phyloP scores from a whole-genome alignment of 2,329 filamentous ascomycete species.

The Diaporthe eres region DNA sequence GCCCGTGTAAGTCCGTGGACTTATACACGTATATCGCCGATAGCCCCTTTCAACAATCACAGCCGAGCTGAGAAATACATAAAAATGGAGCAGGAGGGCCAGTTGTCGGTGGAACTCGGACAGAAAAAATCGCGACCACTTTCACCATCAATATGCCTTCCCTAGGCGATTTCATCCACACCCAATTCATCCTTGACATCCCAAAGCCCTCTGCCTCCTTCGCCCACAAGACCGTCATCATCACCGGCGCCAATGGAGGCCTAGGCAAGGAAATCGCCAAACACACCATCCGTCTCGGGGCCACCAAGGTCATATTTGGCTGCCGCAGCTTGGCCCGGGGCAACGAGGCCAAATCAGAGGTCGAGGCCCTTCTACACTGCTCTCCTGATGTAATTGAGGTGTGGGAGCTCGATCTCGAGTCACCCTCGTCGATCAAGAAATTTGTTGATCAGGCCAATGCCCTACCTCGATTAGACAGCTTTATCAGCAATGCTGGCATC shows the following conservation, averaged over 20 bases:
- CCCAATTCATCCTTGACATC: conserved; percentile 41
- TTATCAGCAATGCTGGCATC: conserved; percentile 57
- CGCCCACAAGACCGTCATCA: conserved; percentile 38
- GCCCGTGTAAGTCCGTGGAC: conserved; percentile 30
- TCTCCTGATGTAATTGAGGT: conserved; percentile 52
- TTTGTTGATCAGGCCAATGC: conserved; percentile 50
- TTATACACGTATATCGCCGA: conserved; percentile 4
- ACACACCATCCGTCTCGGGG: conserved; percentile 47
- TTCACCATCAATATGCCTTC: conserved; percentile 38
- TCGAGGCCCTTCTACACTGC: conserved; percentile 43
- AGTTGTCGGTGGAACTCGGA: neutral
- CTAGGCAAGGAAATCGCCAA: conserved; percentile 44
- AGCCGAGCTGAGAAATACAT: neutral
- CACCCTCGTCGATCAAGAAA: conserved; percentile 51
- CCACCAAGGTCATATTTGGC: conserved; percentile 56
- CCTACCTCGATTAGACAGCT: conserved; percentile 48
- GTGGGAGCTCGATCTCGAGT: conserved; percentile 57
- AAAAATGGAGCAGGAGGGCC: neutral
- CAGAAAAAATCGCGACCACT: neutral
- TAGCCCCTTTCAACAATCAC: neutral
- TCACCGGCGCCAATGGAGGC: conserved; percentile 46
- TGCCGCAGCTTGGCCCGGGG: conserved; percentile 50
- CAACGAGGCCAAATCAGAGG: conserved; percentile 49
- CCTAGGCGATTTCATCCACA: conserved; percentile 41
- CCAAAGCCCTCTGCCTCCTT: conserved; percentile 41